phyloP scores from a whole-genome alignment of 202 grass and related monocot genomes.

The Schoenoplectus tabernaemontani region DNA sequence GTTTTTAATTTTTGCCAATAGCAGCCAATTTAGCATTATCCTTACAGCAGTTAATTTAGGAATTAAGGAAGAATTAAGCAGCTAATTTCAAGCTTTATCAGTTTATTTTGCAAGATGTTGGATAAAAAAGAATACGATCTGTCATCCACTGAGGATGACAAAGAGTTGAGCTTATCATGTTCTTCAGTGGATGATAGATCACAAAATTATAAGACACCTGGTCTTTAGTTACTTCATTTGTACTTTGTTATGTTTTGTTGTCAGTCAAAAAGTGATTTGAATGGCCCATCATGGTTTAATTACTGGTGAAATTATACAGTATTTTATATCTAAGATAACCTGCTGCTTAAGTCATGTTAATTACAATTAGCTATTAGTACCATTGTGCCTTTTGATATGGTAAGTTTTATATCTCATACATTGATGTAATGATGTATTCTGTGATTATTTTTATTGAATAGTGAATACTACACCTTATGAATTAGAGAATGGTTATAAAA shows the following conservation, averaged over 20 bases:
- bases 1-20: not conserved
- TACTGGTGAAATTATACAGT: not conserved
- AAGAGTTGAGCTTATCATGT: too few relatives aligned
- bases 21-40: not conserved
- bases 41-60: not conserved
- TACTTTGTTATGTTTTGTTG: too few relatives aligned
- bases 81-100: not conserved
- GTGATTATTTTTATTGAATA: not conserved
- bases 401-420: not conserved
- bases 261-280: not conserved
- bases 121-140: not conserved
- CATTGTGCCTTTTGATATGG: not conserved
- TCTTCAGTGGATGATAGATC: too few relatives aligned
- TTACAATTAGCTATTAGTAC: not conserved
- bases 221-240: too few relatives aligned
- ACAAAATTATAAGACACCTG: too few relatives aligned
- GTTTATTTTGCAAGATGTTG: not conserved
- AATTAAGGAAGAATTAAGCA: not conserved
- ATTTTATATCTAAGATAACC: not conserved
- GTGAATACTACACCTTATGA: too few relatives aligned
- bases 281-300: too few relatives aligned
- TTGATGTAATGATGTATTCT: not conserved
- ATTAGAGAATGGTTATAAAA: too few relatives aligned
- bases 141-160: too few relatives aligned
- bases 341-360: not conserved